These are phyloP conservation scores for Microcera coccophila DNA, from an alignment of 2,329 filamentous ascomycete species.

Conservation along the genomic window DNA sequence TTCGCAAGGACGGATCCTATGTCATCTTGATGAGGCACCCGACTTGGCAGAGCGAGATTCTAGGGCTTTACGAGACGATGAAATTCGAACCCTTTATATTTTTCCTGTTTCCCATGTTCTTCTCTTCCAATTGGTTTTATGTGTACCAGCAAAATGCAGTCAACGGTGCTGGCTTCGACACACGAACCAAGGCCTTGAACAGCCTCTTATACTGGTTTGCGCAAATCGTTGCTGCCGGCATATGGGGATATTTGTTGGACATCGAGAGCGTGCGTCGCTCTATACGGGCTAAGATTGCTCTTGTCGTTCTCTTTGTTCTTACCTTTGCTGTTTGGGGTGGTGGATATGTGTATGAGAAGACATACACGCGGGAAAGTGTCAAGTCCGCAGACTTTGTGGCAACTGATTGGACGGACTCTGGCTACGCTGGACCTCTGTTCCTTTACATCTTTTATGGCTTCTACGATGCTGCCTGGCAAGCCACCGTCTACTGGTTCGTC, in stretches of 20 bases:
- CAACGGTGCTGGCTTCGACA: conserved; percentile 68
- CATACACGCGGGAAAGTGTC: conserved; percentile 19
- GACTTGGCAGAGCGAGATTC: conserved; percentile 74
- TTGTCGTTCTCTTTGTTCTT: conserved; percentile 59
- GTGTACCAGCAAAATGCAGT: conserved; percentile 73
- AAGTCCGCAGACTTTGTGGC: conserved; percentile 7
- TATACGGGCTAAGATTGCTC: conserved; percentile 62
- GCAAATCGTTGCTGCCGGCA: conserved; percentile 70
- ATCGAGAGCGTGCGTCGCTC: conserved; percentile 55
- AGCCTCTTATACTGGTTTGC: conserved; percentile 66
- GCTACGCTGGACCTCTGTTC: conserved; percentile 75
- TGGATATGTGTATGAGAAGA: conserved; percentile 69
- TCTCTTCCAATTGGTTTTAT: conserved; percentile 80
- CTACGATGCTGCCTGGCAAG: conserved; percentile 88
- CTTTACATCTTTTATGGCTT: conserved; percentile 88
- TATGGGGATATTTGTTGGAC: conserved; percentile 72
- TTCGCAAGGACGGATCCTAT: conserved; percentile 71
- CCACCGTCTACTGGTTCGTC: conserved; percentile 85
- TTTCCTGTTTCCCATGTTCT: conserved; percentile 75
- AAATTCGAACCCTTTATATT: conserved; percentile 65
- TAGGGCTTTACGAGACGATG: conserved; percentile 72
- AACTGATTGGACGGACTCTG: conserved; percentile 62
- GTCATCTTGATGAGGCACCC: conserved; percentile 90
- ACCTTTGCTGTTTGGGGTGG: conserved; percentile 81
- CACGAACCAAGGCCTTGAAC: conserved; percentile 70